Base-by-base conservation (phyloP, 169 alveolate species). In the Plasmodium adleri region DNA sequence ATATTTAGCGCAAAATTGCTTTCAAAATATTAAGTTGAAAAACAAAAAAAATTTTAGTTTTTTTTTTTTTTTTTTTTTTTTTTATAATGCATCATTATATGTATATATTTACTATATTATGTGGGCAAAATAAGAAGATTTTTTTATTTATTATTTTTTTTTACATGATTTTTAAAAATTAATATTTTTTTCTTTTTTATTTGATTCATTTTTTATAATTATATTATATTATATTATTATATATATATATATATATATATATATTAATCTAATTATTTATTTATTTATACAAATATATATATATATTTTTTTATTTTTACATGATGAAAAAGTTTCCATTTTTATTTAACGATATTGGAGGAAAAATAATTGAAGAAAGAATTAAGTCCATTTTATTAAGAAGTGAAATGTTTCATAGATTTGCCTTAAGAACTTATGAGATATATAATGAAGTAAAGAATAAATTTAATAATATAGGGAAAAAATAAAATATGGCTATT, bases 271-370 rank as follows among this genome's bases (percentile, higher is more conserved):
- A 32, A 32, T 32, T 32, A 32, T 32, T 32, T 32, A 43, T 22
- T 71, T 75, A n/a, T 68, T 92, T 24, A 56, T 58, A 68, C 73
- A 87, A 52, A 56, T 59, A 24, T 78, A 60, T 71, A 54, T 49
- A 64, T 59, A 66, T 26, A 76, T 15, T 24, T 32, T 88, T 50
- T 88, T 17, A n/a, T 72, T 60, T 64, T 54, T 70, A 6, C 93
- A 80, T 80, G 47, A 80, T 80, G 90, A 80, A 80, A 68, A 80
- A 74, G 73, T 80, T 80, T 67, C 90, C 90, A 80, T 80, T 80
- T 80, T 24, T 80, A 63, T 68, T 80, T 54, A 80, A 80, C 50
- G 90, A 80, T 68, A 80, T 80, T 62, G 90, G 90, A 28, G 90
- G 90, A 56, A 80, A 80, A 80, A 22, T 80, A 68, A 80, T 80